Percentiles rank a stretch among this genome's conserved stretches.
Conservation (phyloP, 1,139 yeast genomes). For the Saccharomycopsis phalli region DNA sequence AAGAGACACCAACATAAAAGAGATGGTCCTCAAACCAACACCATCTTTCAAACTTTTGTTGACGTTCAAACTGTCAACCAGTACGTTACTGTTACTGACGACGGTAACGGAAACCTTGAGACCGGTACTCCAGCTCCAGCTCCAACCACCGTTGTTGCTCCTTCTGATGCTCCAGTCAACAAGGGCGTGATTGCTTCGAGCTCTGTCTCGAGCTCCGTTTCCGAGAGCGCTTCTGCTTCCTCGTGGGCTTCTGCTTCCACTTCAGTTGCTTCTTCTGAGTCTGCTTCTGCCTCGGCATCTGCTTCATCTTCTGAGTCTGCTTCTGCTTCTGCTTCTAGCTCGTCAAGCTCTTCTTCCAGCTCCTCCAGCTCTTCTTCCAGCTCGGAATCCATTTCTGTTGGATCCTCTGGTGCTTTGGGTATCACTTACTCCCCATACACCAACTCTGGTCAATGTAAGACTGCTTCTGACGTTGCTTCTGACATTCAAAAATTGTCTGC, state of each 20-base stretch:
- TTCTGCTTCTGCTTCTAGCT: slow-evolving; percentile 22
- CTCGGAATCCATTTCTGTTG: slow-evolving; percentile 25
- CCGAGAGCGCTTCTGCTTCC: slow-evolving; percentile 28
- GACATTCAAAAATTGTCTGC: slow-evolving; percentile 50
- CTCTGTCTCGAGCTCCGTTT: slow-evolving; percentile 23
- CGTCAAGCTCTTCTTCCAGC: slow-evolving; percentile 25
- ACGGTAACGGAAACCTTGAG: slow-evolving; percentile 9
- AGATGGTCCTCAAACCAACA: slow-evolving; percentile 7
- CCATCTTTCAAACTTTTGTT: slow-evolving; percentile 10
- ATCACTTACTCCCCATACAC: slow-evolving; percentile 80
- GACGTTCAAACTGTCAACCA: slow-evolving; percentile 15
- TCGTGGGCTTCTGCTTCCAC: slow-evolving; percentile 29
- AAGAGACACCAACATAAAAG: slow-evolving; percentile 12
- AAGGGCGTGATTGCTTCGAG: slow-evolving; percentile 14
- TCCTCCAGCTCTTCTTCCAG: slow-evolving; percentile 25
- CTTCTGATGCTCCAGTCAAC: slow-evolving; percentile 21
- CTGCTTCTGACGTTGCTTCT: slow-evolving; percentile 44
- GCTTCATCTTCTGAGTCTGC: slow-evolving; percentile 25
- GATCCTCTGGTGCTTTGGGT: slow-evolving; percentile 43
- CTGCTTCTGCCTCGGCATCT: slow-evolving; percentile 24
- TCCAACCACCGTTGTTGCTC: slow-evolving; percentile 27
- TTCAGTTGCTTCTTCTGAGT: slow-evolving; percentile 22
- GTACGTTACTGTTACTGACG: slow-evolving; percentile 17
- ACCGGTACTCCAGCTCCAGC: slow-evolving; percentile 14
- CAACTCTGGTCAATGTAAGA: slow-evolving; percentile 63